phyloP scores from a whole-genome alignment of 2,329 filamentous ascomycete genomes.

The Aquanectria penicillioides region DNA sequence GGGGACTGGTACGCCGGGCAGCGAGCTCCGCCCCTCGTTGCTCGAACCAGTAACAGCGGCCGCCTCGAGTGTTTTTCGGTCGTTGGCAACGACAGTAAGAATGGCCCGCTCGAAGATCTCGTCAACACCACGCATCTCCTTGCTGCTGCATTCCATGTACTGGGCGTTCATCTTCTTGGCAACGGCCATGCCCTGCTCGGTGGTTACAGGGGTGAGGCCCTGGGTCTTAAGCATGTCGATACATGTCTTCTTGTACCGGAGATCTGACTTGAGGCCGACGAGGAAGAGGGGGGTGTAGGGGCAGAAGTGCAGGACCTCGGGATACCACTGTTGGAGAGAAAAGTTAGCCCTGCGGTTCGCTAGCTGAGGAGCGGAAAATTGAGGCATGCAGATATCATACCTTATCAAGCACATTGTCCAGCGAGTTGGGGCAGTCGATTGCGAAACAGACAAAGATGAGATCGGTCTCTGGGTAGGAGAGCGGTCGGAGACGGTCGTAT shows the following conservation, averaged over 20 bases:
- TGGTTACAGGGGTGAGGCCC: slow-evolving; percentile 92
- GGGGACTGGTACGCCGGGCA: slow-evolving; percentile 57
- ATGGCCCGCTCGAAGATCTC: slow-evolving; percentile 96
- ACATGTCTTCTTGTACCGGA: slow-evolving; percentile 93
- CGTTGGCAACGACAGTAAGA: slow-evolving; percentile 86
- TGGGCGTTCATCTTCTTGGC: slow-evolving; percentile 92
- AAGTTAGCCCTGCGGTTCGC: slow-evolving; percentile 11
- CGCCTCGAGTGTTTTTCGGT: slow-evolving; percentile 70
- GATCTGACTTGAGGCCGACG: slow-evolving; percentile 95
- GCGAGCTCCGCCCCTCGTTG: slow-evolving; percentile 50
- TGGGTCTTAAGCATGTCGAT: slow-evolving; percentile 99
- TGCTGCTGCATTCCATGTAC: slow-evolving; percentile 99
- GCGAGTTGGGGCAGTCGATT: slow-evolving; percentile 96
- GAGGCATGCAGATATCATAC: slow-evolving; percentile 56
- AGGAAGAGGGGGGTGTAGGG: slow-evolving; percentile 96
- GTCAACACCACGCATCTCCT: slow-evolving; percentile 95
- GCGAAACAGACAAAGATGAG: slow-evolving; percentile 99
- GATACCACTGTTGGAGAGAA: slow-evolving; percentile 82
- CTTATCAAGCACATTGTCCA: slow-evolving; percentile 99
- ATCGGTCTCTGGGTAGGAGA: slow-evolving; percentile 98
- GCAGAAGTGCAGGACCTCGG: slow-evolving; percentile 98
- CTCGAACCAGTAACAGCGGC: slow-evolving; percentile 51
- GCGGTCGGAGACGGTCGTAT: slow-evolving; percentile 93
- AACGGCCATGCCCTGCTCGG: slow-evolving; percentile 87
- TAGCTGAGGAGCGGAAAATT: slow-evolving; percentile 36